Evolutionary conservation across 345 rosid species (phyloP), one percentile per base, ranked within the genome.

Genomic region (Camelina sativa): DNA sequence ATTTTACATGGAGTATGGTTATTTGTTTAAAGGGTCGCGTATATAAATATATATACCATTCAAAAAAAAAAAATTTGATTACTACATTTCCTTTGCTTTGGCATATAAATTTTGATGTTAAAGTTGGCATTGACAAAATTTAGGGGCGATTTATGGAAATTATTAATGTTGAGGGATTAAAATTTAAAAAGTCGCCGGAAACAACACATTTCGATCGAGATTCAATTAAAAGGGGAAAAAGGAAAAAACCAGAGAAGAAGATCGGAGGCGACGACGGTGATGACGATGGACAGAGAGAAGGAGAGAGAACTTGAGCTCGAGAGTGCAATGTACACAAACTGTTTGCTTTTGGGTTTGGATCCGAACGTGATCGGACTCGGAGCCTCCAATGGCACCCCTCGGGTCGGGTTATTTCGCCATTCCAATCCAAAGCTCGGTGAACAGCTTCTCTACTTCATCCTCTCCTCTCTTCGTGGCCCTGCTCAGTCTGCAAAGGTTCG

Each of bases 291-390:
- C 76, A 85, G 97, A 85, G 99, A 95, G 81, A 95, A 92, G 91
- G 99, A 95, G 82, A 90, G 99, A 82, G 99, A 95, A 84, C 80
- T 89, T 22, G 98, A 90, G 89, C 94, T 95, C 17, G 99, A 95
- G 88, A 92, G 98, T 74, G 97, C 99, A 90, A 90, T 95, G 99
- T 95, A 95, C 86, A 95, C 99, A 16, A 95, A 95, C 83, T 95
- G 98, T 43, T 81, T 89, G 82, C 84, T 95, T 46, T 86, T 95
- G 76, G 99, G 99, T 54, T 79, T 95, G 87, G 99, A 95, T 92
- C 98, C 98, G 73, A 80, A 78, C 68, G 71, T 90, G 52, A 95
- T 95, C 82, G 99, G 98, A 30, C 83, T 84, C 82, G 95, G 95
- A 82, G 81, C 87, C 47, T 83, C 96, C 83, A 92, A 84, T 79